Evolutionary conservation across 2,329 filamentous ascomycete species (phyloP), one percentile per base, ranked within the genome.

Genomic region (Venturia effusa): DNA sequence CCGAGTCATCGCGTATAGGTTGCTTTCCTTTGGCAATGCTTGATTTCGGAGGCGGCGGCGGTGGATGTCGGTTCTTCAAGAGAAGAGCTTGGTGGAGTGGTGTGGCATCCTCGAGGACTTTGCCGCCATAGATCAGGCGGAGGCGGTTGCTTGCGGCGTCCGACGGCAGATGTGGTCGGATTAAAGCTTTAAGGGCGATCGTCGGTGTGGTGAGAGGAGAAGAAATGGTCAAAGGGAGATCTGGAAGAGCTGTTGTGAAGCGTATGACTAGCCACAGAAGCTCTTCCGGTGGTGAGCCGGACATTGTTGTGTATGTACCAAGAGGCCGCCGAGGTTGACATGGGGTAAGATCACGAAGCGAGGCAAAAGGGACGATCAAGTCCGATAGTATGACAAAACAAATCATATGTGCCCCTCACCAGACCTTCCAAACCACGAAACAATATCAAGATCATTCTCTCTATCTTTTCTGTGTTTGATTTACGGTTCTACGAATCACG

Each of bases 71-170:
- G 19, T 54, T 39, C 13, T 51, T 32, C 19, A 88, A 77, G 66
- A 84, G 85, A 59, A 97, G 80, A 1, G 88, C 88, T 41, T 81
- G 77, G 65, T 84, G 81, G 32, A 99, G 80, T 6, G 89, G 82
- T 11, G 84, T 81, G 41, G 80, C 77, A 74, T 97, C 92, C 68
- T 87, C 82, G 61, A 97, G 86, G 65, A 96, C 88, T 72, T 90
- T 92, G 66, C 94, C 94, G 61, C 90, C 85, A 74, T 96, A 87
- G 73, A 97, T 97, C 67, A 99, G 85, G 66, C 93, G 90, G 39
- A 97, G 84, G 41, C 91, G 88, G 67, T 85, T 86, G 51, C 83
- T 80, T 17, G 86, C 83, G 67, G 86, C 81, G 40, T 83, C 77
- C 40, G 78, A 71, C 6, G 87, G 81, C 27, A 97, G 84, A 57